A percentile compares a stretch with the other conserved stretches of the same genome.
Evolutionary conservation across 495 filamentous ascomycete species (phyloP).

Genomic region (Pseudomonodictys pantanalensis): DNA sequence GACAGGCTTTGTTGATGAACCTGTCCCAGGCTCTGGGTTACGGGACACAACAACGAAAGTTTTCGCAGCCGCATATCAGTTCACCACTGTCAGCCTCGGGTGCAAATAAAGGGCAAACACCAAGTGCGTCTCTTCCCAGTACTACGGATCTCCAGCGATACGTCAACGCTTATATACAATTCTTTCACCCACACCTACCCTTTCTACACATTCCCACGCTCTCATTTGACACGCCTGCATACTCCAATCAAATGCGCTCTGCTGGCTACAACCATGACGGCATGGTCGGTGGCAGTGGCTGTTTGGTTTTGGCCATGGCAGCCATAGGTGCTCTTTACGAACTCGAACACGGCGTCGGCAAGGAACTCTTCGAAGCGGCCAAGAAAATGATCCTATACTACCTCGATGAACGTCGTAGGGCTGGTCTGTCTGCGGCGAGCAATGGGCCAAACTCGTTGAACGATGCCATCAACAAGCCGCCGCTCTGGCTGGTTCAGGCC

Average conservation of each 20-base stretch:
- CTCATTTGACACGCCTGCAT: constrained; percentile 78
- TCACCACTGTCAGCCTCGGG: constrained; percentile 61
- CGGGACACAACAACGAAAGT: constrained; percentile 63
- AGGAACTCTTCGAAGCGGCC: constrained; percentile 85
- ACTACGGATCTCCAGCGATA: constrained; percentile 92
- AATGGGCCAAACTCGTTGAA: constrained; percentile 58
- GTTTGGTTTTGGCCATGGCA: constrained; percentile 90
- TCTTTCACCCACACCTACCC: constrained; percentile 92
- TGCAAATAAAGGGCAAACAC: constrained; percentile 37
- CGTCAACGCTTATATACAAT: constrained; percentile 85
- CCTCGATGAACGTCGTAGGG: constrained; percentile 87
- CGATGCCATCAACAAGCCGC: constrained; percentile 75
- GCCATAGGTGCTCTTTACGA: constrained; percentile 96
- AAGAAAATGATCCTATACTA: constrained; percentile 95
- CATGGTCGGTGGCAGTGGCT: constrained; percentile 78
- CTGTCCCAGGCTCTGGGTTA: constrained; percentile 74
- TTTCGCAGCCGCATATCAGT: constrained; percentile 67
- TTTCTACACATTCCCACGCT: constrained; percentile 92
- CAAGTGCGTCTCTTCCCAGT: constrained; percentile 61
- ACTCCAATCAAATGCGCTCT: constrained; percentile 56
- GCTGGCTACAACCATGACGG: constrained; percentile 60
- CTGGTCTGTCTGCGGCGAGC: constrained; percentile 77
- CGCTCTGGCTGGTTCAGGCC: constrained; percentile 95
- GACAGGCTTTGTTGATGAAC: constrained; percentile 78
- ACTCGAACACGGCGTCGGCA: constrained; percentile 71